These are phyloP conservation scores for Sporothrix brunneoviolacea DNA, from an alignment of 2,329 filamentous ascomycete species.

Conservation along the genomic window DNA sequence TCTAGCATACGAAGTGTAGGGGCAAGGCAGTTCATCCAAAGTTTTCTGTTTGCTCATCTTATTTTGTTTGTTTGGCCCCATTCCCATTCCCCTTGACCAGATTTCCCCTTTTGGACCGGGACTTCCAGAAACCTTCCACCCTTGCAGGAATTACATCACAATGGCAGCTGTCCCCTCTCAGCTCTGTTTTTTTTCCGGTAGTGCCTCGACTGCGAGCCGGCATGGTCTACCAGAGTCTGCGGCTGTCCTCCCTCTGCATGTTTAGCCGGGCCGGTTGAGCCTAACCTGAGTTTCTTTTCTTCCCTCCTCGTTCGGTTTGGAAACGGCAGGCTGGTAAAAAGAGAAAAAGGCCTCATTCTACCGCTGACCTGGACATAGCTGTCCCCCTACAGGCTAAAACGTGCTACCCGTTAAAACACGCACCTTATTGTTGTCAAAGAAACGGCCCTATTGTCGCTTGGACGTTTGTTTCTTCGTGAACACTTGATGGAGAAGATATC, in stretches of 20 bases:
- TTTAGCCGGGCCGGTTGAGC: slow-evolving; percentile 7
- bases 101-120: slow-evolving; percentile 6
- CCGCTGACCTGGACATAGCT: not conserved
- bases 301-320: not conserved
- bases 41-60: not conserved
- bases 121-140: slow-evolving; percentile 8
- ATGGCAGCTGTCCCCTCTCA: not conserved
- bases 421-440: no score
- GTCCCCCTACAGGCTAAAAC: not conserved
- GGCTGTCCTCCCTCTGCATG: not conserved
- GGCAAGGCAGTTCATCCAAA: not conserved
- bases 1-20: not conserved
- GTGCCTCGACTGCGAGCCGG: not conserved
- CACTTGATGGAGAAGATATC: no score
- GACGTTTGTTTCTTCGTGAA: no score
- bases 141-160: no score
- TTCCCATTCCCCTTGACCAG: not conserved
- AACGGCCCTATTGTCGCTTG: no score
- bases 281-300: not conserved
- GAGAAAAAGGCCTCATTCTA: not conserved
- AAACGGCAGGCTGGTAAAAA: not conserved
- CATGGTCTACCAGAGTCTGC: not conserved
- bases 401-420: not conserved
- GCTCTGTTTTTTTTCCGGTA: slow-evolving; percentile 3
- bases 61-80: not conserved